Base-by-base conservation (phyloP, 139 green algal genomes). In the Closterium sp. region DNA sequence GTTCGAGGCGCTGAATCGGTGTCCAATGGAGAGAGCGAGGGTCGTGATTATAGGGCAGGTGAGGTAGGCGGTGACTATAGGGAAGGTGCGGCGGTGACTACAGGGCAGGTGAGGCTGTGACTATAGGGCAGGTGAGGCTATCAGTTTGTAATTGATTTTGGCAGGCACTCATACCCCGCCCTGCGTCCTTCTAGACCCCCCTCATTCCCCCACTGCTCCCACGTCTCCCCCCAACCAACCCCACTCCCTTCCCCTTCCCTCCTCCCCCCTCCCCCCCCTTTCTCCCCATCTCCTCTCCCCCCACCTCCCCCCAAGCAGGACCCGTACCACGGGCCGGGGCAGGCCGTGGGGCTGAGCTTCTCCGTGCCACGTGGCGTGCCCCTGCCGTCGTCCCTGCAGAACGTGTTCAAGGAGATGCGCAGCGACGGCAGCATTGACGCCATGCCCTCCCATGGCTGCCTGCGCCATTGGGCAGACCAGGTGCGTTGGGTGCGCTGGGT, bases 301-400 rank as follows among this genome's bases (percentile, higher is more conserved):
- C 30, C 83, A 12, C 83, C 30, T 32, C 7, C 83, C 1, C n/a
- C 30, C 30, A 33, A 86, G 1, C 94, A 96, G 94, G 98, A 99
- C 92, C 98, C 98, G 1, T 99, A 99, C 95, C 97, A 99, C 90
- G 95, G 95, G 43, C 81, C 94, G 2, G 95, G 95, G 32, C 97
- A 99, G 94, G 98, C 98, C n/a, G 97, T 98, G 96, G 98, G 98
- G 0, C 95, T 99, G 30, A 97, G 94, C 84, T 99, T 99, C 95
- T 97, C 95, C 30, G 98, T 99, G 55, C 97, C 97, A 0, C 93
- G 89, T 4, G 97, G 96, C 4, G 36, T 94, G 33, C 92, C 92
- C 36, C 76, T 95, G 25, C 92, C 90, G 16, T 91, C 90, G 2
- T 94, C 87, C 31, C 88, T 96, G 86, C 16, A 86, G 16, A 97